A percentile compares a stretch with the other conserved stretches of the same genome.
phyloP scores from a whole-genome alignment of 345 rosid genomes.

The Rhodomyrtus tomentosa region DNA sequence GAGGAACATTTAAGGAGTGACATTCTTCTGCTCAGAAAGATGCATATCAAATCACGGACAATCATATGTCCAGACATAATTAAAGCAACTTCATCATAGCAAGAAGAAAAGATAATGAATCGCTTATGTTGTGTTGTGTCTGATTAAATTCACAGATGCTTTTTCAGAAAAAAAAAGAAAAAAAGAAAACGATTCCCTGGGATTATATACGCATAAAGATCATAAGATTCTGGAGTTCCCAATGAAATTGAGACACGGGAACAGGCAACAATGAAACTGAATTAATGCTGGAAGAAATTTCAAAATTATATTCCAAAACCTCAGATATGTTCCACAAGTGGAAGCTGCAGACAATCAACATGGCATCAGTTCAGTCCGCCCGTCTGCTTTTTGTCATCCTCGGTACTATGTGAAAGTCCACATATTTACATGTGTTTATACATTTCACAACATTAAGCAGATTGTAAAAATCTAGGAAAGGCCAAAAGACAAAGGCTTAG shows the following conservation, averaged over 20 bases:
- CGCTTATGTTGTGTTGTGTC: background rate
- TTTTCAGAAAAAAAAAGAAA: background rate
- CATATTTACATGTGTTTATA: background rate
- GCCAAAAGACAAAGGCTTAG: background rate
- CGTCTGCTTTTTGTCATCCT: slow-evolving; percentile 81
- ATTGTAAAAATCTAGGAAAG: background rate
- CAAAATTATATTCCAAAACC: background rate
- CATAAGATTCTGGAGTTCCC: background rate
- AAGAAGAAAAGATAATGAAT: background rate
- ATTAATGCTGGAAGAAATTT: background rate
- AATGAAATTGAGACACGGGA: background rate
- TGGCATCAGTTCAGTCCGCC: slow-evolving; percentile 93
- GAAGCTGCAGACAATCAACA: slow-evolving; percentile 75
- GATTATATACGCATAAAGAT: too few relatives aligned
- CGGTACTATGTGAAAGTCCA: background rate
- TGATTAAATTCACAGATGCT: background rate
- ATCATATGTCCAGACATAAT: slow-evolving; percentile 66
- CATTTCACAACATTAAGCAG: background rate
- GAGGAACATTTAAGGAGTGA: background rate
- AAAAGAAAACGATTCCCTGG: background rate
- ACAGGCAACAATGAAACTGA: background rate
- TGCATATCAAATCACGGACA: slow-evolving; percentile 28
- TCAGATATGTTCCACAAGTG: slow-evolving; percentile 43
- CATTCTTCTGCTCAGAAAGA: slow-evolving; percentile 30
- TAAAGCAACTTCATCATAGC: slow-evolving; percentile 45